phyloP scores from a whole-genome alignment of 1,139 yeast species.

The Pichia sp. region DNA sequence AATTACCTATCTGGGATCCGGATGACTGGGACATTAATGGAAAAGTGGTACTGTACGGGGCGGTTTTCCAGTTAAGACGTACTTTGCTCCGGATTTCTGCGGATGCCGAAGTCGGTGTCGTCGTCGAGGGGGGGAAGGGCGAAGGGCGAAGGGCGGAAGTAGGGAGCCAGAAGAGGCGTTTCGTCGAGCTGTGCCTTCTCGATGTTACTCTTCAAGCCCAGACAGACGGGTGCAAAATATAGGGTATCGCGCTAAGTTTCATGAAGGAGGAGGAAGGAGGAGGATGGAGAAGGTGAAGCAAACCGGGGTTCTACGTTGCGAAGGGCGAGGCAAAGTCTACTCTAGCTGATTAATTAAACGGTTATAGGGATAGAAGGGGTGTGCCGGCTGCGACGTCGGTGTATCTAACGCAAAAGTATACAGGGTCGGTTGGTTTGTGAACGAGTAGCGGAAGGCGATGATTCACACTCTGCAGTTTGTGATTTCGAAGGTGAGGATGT shows the following conservation, averaged over 20 bases:
- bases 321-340: too few species aligned
- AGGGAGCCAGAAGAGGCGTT: too few species aligned
- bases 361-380: too few species aligned
- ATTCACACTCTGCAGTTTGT: slow-evolving; percentile 82
- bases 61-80: not conserved
- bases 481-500: slow-evolving; percentile 82
- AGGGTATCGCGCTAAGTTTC: too few species aligned
- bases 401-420: not conserved
- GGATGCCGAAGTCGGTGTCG: not conserved
- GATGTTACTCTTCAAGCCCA: not conserved
- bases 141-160: not conserved
- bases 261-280: too few species aligned
- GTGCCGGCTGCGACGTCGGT: not conserved
- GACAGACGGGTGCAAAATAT: not conserved
- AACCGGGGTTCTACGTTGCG: too few species aligned
- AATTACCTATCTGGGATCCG: slow-evolving; percentile 7
- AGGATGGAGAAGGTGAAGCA: too few species aligned
- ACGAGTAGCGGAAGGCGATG: too few species aligned
- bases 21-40: slow-evolving; percentile 8
- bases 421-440: not conserved
- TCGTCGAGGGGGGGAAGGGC: not conserved
- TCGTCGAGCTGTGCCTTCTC: not conserved
- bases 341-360: too few species aligned
- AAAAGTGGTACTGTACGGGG: not conserved
- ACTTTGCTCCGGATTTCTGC: not conserved